These are phyloP conservation scores for Spergularia bocconei DNA, from an alignment of 148 eudicot species.

Conservation along the genomic window DNA sequence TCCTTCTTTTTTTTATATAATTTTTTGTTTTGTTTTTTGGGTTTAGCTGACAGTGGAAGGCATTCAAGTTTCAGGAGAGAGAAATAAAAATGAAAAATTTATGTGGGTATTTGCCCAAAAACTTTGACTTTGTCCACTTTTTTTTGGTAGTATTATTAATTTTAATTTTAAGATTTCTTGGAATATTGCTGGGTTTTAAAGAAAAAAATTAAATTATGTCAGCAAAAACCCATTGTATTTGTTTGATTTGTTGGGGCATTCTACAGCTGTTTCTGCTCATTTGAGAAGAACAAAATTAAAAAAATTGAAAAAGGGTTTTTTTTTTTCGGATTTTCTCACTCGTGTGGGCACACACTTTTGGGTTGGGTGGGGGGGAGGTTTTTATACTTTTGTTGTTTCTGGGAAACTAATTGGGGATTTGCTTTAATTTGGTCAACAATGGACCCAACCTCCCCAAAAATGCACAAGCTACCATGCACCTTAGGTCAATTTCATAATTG, in stretches of 20 bases:
- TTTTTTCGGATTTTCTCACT: constrained; percentile 7
- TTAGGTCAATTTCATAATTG: background rate
- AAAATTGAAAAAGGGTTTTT: no score
- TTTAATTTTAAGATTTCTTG: no score
- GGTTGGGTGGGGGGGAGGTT: background rate
- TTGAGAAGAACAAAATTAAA: constrained; percentile 1
- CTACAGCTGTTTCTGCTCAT: constrained; percentile 20
- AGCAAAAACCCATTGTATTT: constrained; percentile 12
- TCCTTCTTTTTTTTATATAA: background rate
- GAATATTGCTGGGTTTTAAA: no score
- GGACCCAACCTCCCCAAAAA: constrained; percentile 18
- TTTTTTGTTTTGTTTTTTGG: no score
- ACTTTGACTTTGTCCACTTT: constrained; percentile 33
- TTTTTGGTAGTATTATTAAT: background rate
- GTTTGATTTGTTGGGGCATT: background rate
- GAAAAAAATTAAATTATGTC: background rate
- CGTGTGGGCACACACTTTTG: constrained; percentile 33
- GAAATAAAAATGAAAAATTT: constrained; percentile 12
- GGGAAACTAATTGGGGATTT: background rate
- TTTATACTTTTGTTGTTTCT: background rate
- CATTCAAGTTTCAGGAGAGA: constrained; percentile 29
- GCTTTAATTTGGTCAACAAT: constrained; percentile 31
- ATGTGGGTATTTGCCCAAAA: constrained; percentile 18
- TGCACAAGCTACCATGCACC: constrained; percentile 18
- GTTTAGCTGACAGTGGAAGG: constrained; percentile 21